Evolutionary conservation across 345 rosid genomes (phyloP).

Genomic region (Heritiera fomes): DNA sequence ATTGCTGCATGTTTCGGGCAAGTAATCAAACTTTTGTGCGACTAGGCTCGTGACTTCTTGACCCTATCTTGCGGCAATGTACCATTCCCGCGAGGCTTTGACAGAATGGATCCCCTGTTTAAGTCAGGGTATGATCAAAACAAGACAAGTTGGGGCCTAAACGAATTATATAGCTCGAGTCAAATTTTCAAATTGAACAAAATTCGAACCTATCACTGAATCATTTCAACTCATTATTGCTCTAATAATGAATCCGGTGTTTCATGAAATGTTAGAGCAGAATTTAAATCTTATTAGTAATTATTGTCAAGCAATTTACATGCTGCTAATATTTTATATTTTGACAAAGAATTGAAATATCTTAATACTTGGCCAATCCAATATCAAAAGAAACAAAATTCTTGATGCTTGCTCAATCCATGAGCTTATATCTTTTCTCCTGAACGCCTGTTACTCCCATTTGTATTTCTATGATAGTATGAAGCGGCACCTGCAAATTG

Average conservation of each 20-base stretch:
- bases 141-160: too few relatives aligned
- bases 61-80: not conserved
- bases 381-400: not conserved
- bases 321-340: constrained; percentile 16
- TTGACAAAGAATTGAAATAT: constrained; percentile 27
- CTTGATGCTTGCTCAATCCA: constrained; percentile 55
- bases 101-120: not conserved
- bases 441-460: constrained; percentile 99
- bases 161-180: too few relatives aligned
- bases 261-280: not conserved
- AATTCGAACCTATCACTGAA: too few relatives aligned
- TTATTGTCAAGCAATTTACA: not conserved
- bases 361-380: not conserved
- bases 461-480: constrained; percentile 97
- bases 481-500: constrained; percentile 83
- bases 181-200: too few relatives aligned
- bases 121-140: not conserved
- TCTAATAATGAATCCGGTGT: too few relatives aligned
- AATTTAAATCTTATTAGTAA: too few relatives aligned
- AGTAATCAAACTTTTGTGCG: constrained; percentile 1
- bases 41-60: constrained; percentile 24
- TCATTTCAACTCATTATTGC: too few relatives aligned
- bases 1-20: constrained; percentile 28
- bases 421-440: constrained; percentile 97
- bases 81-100: too few relatives aligned